Conservation (phyloP, 106 monocot genomes). For the Iris macrosiphon region DNA sequence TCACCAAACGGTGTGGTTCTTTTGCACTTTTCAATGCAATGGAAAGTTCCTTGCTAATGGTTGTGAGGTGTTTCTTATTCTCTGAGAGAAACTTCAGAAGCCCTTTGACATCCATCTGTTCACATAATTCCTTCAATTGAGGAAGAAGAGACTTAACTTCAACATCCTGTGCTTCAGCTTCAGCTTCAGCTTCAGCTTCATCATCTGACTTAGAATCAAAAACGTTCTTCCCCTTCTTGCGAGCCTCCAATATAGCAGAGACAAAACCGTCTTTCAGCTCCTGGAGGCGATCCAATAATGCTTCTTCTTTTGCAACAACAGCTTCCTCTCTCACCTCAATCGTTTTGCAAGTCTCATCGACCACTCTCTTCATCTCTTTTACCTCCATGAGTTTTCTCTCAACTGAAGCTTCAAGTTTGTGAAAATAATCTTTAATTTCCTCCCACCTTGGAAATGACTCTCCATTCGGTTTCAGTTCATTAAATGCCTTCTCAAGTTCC, state of each 20-base stretch:
- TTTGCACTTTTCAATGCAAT: conserved; percentile 36
- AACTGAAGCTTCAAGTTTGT: conserved; percentile 31
- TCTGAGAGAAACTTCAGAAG: conserved; percentile 51
- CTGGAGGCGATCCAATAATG: conserved; percentile 29
- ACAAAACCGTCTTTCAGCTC: conserved; percentile 47
- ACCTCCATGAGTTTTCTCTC: conserved; percentile 22
- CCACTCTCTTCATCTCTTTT: conserved; percentile 17
- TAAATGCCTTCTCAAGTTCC: conserved; percentile 33
- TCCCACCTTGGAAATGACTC: conserved; percentile 22
- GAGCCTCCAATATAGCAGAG: conserved; percentile 28
- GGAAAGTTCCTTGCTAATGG: conserved; percentile 35
- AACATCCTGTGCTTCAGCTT: conserved; percentile 30
- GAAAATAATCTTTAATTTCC: conserved; percentile 32
- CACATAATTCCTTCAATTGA: conserved; percentile 17
- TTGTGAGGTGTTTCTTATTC: conserved; percentile 26
- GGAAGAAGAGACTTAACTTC: background rate
- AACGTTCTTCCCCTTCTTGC: conserved; percentile 32
- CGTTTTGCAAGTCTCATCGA: conserved; percentile 20
- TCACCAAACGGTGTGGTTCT: conserved; percentile 49
- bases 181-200: conserved; percentile 9
- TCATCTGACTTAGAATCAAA: conserved; percentile 7
- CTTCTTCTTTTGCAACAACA: conserved; percentile 30
- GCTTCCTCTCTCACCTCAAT: conserved; percentile 28
- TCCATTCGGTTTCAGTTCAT: conserved; percentile 28
- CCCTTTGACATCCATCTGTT: conserved; percentile 53